These are phyloP conservation scores for Linnemannia elongata DNA, from an alignment of 192 early-diverging fungal genomes.

Conservation along the genomic window DNA sequence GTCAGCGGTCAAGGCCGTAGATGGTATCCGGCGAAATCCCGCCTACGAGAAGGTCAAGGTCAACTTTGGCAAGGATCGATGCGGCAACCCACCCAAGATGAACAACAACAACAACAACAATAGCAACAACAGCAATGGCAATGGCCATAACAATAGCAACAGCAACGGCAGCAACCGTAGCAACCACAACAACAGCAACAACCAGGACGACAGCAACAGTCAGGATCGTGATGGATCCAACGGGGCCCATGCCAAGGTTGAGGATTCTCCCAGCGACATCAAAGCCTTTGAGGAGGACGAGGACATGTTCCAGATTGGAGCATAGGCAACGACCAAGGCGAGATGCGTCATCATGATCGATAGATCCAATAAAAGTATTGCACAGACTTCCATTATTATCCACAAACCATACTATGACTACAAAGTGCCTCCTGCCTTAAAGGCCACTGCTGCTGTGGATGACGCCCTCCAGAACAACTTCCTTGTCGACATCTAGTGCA, in stretches of 20 bases:
- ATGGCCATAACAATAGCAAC: neutral
- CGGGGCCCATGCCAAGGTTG: conserved; percentile 13
- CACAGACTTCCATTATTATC: too few relatives aligned
- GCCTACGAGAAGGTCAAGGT: conserved; percentile 74
- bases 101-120: conserved; percentile 27
- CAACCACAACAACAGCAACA: neutral
- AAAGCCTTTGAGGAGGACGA: conserved; percentile 48
- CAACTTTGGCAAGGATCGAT: conserved; percentile 92
- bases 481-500: conserved; percentile 36
- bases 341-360: conserved; percentile 29
- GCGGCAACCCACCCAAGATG: conserved; percentile 77
- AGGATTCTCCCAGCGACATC: conserved; percentile 22
- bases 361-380: conserved; percentile 56
- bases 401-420: too few relatives aligned
- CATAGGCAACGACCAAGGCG: neutral
- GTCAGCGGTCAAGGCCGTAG: conserved; percentile 84
- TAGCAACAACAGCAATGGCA: neutral
- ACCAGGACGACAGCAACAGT: neutral
- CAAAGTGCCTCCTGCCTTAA: conserved; percentile 68
- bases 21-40: conserved; percentile 70
- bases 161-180: neutral
- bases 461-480: conserved; percentile 78
- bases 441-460: conserved; percentile 75
- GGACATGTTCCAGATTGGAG: conserved; percentile 42
- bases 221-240: neutral